Evolutionary conservation across 2,329 filamentous ascomycete genomes (phyloP).

Genomic region (Xylariales sp.): DNA sequence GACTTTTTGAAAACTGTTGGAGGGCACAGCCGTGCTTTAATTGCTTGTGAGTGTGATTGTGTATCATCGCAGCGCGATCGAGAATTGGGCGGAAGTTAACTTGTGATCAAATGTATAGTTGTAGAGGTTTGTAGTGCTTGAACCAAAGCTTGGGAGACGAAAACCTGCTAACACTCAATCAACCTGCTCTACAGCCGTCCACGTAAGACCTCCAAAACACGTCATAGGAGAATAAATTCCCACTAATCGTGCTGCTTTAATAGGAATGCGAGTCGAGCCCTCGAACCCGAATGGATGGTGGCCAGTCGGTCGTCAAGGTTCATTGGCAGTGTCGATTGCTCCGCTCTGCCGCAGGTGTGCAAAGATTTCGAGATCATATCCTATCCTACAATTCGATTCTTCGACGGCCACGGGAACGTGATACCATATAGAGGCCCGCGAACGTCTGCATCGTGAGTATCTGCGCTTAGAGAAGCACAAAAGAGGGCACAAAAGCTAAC

Average conservation of each 20-base stretch:
- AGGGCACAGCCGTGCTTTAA: constrained; percentile 19
- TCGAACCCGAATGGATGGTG: constrained; percentile 31
- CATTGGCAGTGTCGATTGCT: constrained; percentile 37
- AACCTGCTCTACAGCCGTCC: constrained; percentile 17
- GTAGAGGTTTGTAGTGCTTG: constrained; percentile 17
- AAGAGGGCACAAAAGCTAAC: not conserved
- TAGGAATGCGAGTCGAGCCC: constrained; percentile 22
- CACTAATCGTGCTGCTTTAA: no score
- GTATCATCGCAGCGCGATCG: no score
- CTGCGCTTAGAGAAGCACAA: not conserved
- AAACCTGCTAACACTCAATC: no score
- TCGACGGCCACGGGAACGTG: constrained; percentile 26
- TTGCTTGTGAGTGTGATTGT: constrained; percentile 26
- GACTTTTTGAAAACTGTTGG: constrained; percentile 21
- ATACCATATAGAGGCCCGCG: constrained; percentile 39
- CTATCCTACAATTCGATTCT: constrained; percentile 42
- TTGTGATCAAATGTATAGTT: constrained; percentile 8
- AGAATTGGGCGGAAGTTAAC: no score
- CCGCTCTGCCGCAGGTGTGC: constrained; percentile 29
- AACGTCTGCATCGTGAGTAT: constrained; percentile 29
- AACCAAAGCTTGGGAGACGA: no score
- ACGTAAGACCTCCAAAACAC: constrained; percentile 15
- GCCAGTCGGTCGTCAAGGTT: constrained; percentile 16
- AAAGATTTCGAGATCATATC: constrained; percentile 35
- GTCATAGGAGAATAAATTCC: no score